Percentiles rank a stretch among this genome's conserved stretches.
These are phyloP conservation scores for Plenodomus tracheiphilus DNA, from an alignment of 2,329 filamentous ascomycete genomes.

Conservation along the genomic window DNA sequence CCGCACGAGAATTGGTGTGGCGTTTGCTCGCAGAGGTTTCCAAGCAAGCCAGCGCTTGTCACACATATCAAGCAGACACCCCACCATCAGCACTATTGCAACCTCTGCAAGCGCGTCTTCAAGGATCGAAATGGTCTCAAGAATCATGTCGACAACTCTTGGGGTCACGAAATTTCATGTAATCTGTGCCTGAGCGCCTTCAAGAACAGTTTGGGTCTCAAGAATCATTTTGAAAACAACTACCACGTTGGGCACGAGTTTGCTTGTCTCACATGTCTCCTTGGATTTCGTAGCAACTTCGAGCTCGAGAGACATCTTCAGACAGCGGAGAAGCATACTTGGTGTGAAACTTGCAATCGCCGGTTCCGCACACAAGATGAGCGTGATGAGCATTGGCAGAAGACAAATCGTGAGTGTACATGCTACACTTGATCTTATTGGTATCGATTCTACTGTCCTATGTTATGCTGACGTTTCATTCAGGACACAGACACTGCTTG, in stretches of 20 bases:
- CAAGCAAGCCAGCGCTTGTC: slow-evolving; percentile 25
- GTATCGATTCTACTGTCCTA: too few species aligned
- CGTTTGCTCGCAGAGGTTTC: slow-evolving; percentile 29
- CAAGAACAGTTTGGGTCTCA: slow-evolving; percentile 35
- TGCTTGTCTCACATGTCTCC: slow-evolving; percentile 33
- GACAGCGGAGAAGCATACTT: slow-evolving; percentile 31
- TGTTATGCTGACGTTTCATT: background rate
- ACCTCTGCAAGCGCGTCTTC: slow-evolving; percentile 41
- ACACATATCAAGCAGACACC: slow-evolving; percentile 31
- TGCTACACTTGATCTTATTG: background rate
- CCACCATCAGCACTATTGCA: slow-evolving; percentile 38
- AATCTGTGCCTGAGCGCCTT: slow-evolving; percentile 42
- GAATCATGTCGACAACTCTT: slow-evolving; percentile 39
- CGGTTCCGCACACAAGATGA: slow-evolving; percentile 34
- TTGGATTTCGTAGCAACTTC: slow-evolving; percentile 23
- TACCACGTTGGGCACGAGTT: slow-evolving; percentile 30
- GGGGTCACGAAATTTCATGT: slow-evolving; percentile 33
- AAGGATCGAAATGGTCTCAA: slow-evolving; percentile 39
- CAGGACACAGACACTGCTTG: slow-evolving; percentile 38
- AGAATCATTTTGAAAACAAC: slow-evolving; percentile 42
- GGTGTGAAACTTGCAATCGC: slow-evolving; percentile 32
- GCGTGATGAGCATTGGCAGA: slow-evolving; percentile 39
- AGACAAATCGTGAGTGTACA: slow-evolving; percentile 26
- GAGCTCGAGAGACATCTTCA: slow-evolving; percentile 31
- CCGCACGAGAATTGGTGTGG: slow-evolving; percentile 39